phyloP scores from a whole-genome alignment of 2,329 filamentous ascomycete genomes.

The Thielaviopsis populi region DNA sequence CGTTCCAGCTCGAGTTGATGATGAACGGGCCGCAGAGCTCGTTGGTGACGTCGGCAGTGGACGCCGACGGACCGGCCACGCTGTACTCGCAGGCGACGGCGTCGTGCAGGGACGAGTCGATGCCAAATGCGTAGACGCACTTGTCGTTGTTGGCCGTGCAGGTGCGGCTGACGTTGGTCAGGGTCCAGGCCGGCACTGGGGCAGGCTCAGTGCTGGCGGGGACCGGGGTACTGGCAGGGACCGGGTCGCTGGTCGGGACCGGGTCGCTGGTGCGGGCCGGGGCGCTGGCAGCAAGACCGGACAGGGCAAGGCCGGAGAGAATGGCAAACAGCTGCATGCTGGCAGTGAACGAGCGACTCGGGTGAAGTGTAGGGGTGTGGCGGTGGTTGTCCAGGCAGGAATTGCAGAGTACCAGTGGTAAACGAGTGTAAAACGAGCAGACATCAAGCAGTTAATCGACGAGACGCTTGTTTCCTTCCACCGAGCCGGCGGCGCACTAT shows the following conservation, averaged over 20 bases:
- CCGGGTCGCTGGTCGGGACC: too few relatives aligned
- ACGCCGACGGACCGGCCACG: conserved; percentile 25
- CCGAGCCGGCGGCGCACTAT: not conserved
- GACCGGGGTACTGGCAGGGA: not conserved
- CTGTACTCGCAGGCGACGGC: conserved; percentile 27
- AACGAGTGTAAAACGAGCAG: not conserved
- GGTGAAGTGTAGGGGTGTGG: not conserved
- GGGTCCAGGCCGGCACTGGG: conserved; percentile 28
- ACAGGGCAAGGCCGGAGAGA: not conserved
- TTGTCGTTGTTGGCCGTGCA: conserved; percentile 27
- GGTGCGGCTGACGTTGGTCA: conserved; percentile 27
- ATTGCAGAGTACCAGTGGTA: not conserved
- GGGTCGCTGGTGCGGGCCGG: not conserved
- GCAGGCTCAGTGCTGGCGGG: conserved; percentile 18
- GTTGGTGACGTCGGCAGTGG: conserved; percentile 24
- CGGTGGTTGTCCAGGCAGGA: not conserved
- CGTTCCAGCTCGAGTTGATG: conserved; percentile 40
- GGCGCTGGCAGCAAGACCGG: not conserved
- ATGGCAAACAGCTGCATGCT: not conserved
- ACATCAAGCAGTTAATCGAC: too few relatives aligned
- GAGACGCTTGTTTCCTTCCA: too few relatives aligned
- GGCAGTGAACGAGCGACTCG: not conserved
- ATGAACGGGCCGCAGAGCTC: conserved; percentile 34
- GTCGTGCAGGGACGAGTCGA: conserved; percentile 26
- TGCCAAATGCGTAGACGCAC: conserved; percentile 32